Conservation (phyloP, 352 stramenopile genomes). For the Discostella stelligera region DNA sequence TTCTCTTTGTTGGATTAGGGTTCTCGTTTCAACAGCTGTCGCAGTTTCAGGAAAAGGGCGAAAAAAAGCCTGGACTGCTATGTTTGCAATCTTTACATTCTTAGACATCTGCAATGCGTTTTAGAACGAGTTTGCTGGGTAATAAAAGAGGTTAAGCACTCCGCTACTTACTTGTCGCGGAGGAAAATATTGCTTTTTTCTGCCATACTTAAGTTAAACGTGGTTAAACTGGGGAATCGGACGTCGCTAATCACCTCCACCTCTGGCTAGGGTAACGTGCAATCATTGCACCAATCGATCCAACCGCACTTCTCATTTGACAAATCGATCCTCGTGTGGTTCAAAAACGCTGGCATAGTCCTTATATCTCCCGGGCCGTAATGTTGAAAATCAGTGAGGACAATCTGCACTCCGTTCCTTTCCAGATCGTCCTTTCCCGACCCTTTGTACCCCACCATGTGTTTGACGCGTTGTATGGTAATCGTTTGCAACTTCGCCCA, state of each 20-base stretch:
- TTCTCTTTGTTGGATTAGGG: not conserved
- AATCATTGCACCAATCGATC: constrained; percentile 73
- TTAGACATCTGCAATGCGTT: no score
- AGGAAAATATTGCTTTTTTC: constrained; percentile 5
- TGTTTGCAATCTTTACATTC: no score
- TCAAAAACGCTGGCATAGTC: constrained; percentile 60
- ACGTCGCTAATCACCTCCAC: not conserved
- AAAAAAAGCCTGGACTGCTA: no score
- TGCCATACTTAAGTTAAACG: not conserved
- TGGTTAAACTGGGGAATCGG: no score
- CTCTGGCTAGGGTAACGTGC: constrained; percentile 24
- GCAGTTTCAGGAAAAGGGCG: no score
- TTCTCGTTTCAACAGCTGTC: no score
- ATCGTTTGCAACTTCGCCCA: constrained; percentile 56
- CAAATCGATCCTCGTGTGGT: constrained; percentile 67
- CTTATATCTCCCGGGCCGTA: constrained; percentile 75
- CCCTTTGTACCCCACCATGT: constrained; percentile 82
- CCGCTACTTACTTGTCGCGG: not conserved
- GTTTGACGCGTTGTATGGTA: constrained; percentile 81
- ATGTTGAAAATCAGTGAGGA: constrained; percentile 73
- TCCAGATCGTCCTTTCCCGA: constrained; percentile 57
- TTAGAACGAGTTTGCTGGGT: not conserved
- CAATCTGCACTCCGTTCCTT: constrained; percentile 39
- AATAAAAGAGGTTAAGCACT: constrained; percentile 5
- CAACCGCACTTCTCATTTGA: constrained; percentile 41